phyloP scores from a whole-genome alignment of 352 stramenopile species.

The Pythium vanterpoolii region DNA sequence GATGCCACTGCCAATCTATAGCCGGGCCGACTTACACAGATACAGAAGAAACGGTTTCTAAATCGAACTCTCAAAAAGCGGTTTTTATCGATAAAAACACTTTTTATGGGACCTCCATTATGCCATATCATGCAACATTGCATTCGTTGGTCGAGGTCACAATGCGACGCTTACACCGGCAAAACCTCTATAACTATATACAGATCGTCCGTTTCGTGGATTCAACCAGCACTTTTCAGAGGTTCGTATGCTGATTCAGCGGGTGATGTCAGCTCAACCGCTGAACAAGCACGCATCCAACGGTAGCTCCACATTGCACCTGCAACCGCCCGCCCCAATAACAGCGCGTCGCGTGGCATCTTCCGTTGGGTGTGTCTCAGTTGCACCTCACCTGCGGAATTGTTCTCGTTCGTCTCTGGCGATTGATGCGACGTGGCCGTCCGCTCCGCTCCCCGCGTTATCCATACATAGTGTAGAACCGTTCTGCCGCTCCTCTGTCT shows the following conservation, averaged over 20 bases:
- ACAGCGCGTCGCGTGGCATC: constrained; percentile 6
- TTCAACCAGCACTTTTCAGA: constrained; percentile 10
- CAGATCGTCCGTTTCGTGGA: constrained; percentile 8
- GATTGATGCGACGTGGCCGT: constrained; percentile 10
- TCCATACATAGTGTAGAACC: constrained; percentile 1
- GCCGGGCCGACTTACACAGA: constrained; percentile 9
- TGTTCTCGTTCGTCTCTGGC: neutral
- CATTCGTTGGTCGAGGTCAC: no score
- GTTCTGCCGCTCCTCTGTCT: neutral
- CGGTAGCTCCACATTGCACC: neutral
- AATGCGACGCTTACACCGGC: no score
- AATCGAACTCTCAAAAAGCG: neutral
- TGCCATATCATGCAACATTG: neutral
- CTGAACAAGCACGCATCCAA: neutral
- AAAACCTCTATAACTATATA: constrained; percentile 3
- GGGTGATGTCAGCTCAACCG: neutral
- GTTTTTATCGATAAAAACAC: neutral
- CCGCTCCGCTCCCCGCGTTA: constrained; percentile 3
- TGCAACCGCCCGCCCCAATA: constrained; percentile 4
- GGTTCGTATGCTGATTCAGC: neutral
- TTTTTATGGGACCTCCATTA: neutral
- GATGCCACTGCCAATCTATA: constrained; percentile 17
- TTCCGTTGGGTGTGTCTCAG: neutral
- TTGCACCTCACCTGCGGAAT: neutral
- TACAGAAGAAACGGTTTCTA: neutral